Evolutionary conservation across 164 flowering plant species (phyloP), one percentile per base, ranked within the genome.

Genomic region (Nymphaea colorata): DNA sequence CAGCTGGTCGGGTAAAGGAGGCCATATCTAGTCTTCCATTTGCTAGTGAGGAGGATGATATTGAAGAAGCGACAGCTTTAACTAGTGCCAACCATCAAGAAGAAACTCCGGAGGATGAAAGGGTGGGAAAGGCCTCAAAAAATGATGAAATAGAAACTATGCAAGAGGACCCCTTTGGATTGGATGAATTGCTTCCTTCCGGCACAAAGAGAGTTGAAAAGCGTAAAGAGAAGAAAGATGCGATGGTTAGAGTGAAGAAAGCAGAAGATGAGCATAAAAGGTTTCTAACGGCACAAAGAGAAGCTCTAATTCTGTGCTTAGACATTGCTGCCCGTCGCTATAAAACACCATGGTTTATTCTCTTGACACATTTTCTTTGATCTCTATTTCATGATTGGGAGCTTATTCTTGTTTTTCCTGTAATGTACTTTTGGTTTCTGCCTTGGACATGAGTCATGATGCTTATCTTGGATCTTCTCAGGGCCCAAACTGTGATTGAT

Each of bases 401-500:
- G 0, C 36, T 25, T 25, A 25, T 25, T 25, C 36, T 25, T 25
- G 36, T 25, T 25, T 25, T 25, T 25, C 36, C 36, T 25, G 36
- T 25, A 25, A 25, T 1, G 36, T 25, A 25, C 36, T 25, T 25
- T 25, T 51, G 57, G 15, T 15, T 47, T 8, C 57, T 15, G 12
- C 57, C 57, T 8, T 51, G 55, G 55, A 47, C 55, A 12, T 47
- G 7, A 47, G 55, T 47, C 2, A 47, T 47, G 12, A 6, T 47
- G 55, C 55, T 47, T 47, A 25, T 47, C 55, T 47, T 47, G 11
- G 17, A 6, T 6, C 41, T 62, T 73, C 64, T 65, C 81, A 94
- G 98, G 99, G 88, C 96, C 77, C 98, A 94, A 73, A 91, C 98
- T 51, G 92, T 79, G 12, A 87, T 94, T 43, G 99, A 91, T 75